Evolutionary conservation across 768 basidiomycete genomes (phyloP), one percentile per base, ranked within the genome.

Genomic region (Pleurotus pulmonarius): DNA sequence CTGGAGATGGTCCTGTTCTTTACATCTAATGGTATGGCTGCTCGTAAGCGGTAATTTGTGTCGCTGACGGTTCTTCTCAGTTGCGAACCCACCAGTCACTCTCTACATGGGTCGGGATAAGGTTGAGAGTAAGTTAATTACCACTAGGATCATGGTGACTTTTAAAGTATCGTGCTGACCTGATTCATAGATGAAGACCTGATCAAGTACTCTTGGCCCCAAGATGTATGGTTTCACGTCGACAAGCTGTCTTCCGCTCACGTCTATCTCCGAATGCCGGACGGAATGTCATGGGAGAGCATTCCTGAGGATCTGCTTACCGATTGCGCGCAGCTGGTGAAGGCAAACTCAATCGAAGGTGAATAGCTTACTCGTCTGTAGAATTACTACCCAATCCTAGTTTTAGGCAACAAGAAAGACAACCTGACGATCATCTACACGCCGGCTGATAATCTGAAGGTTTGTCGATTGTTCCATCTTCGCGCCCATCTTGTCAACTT

Each of bases 41-140:
- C 29, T 8, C 9, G 29, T 9, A 34, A 8, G 7, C 11, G 9
- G 29, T 34, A 34, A 8, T 11, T 34, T 11, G 8, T 3, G 9
- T 34, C 8, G 8, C 7, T 34, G 29, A 34, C 29, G 8, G 29
- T 34, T 34, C 29, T 34, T 9, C 4, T 3, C 60, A 92, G 90
- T 74, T 46, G 71, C 76, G 13, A 69, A 82, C 45, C 91, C 92
- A 1, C 75, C 90, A 1, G 85, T 78, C 6, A 82, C 74, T 24
- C 75, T 98, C 56, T 98, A 96, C 71, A 97, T 98, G 94, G 94
- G 96, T 25, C 86, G 85, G 67, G 96, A 99, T 80, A 98, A 99
- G 74, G 88, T 94, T 58, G 92, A 97, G 75, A 94, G 92, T 94
- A 64, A 65, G 88, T 22, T 76, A 38, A 47, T 41, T 20, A 29